Base-by-base conservation (phyloP, 164 flowering plant genomes). In the Malania oleifera region DNA sequence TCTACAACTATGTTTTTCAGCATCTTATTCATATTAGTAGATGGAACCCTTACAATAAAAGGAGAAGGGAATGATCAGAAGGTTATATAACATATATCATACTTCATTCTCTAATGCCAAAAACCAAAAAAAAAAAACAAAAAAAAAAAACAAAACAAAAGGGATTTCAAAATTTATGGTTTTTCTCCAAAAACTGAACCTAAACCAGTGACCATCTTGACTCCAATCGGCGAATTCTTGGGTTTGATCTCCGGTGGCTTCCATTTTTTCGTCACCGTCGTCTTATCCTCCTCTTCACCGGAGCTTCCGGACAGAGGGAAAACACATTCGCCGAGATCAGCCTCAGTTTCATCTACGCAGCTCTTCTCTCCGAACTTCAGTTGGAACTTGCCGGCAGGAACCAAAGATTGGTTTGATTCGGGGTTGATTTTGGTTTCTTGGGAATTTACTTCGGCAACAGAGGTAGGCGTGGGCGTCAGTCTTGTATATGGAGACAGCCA, bases 401-500 rank as follows among this genome's bases (percentile, higher is more conserved):
- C 48, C 26, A 52, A 15, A 34, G 39, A n/a, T 15, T 23, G 28
- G 51, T 26, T 29, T 9, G 44, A 43, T 14, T 38, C 20, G 27
- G 56, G 6, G 58, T 45, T 18, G 52, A 26, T 20, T 29, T 25
- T 34, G 26, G 46, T 49, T 39, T 39, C 43, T 5, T 43, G 20
- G 46, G 15, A 15, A 43, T 14, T 18, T n/a, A n/a, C 3, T 7
- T 25, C 54, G 7, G 31, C 5, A 7, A 17, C 18, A 13, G 17
- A 3, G 2, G 23, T 11, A 7, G 29, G 28, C 2, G 61, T 51
- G 11, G 60, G 49, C 23, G 68, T 9, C 34, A 67, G 20, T 50
- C 84, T 73, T 6, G 73, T 56, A 65, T 70, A 68, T 28, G 89
- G 77, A 28, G 98, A 76, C 44, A 85, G 83, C 96, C 93, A 88